Base-by-base conservation (phyloP, 768 basidiomycete genomes). In the Tylopilus felleus region DNA sequence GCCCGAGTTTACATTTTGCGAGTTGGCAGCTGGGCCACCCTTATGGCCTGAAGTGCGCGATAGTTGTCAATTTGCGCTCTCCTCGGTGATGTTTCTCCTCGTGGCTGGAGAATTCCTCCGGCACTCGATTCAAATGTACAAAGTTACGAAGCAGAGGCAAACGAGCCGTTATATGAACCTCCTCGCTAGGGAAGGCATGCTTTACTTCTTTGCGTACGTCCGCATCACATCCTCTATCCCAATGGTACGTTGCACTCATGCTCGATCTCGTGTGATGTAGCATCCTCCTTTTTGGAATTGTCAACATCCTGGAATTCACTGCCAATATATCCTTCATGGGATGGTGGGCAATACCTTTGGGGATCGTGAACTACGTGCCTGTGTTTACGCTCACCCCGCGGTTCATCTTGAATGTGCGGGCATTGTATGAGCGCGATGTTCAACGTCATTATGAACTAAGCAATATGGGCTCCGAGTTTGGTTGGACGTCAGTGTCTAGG, bases 201-300 rank as follows among this genome's bases (percentile, higher is more conserved):
- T 52, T 28, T 42, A 57, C 52, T 55, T 53, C 44, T 10, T 53
- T 31, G 49, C 46, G 57, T 57, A 29, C 17, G 55, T 58, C 40
- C 27, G 8, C n/a, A n/a, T n/a, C n/a, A 29, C 25, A 9, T 45
- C 1, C 12, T 21, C 7, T 6, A 10, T 33, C 12, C 19, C 12
- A 19, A 3, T 27, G 1, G 33, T 31, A 3, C 6, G 7, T 16
- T 27, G 17, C 17, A 6, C 47, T 49, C 22, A 53, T 10, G 21
- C 10, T 42, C 8, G 27, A 12, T 29, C 12, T 29, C 29, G 8
- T 8, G 12, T 10, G 8, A 29, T 14, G 3, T 25, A 55, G 48
- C 22, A 19, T 43, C 38, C 8, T 46, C 7, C 12, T 46, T 23
- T 33, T 14, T 17, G 13, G 17, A 5, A 22, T 50, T n/a, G 9